A percentile compares a stretch with the other conserved stretches of the same genome.
Conservation (phyloP, 2,329 filamentous ascomycete species). For the Fusarium pseudonygamai region DNA sequence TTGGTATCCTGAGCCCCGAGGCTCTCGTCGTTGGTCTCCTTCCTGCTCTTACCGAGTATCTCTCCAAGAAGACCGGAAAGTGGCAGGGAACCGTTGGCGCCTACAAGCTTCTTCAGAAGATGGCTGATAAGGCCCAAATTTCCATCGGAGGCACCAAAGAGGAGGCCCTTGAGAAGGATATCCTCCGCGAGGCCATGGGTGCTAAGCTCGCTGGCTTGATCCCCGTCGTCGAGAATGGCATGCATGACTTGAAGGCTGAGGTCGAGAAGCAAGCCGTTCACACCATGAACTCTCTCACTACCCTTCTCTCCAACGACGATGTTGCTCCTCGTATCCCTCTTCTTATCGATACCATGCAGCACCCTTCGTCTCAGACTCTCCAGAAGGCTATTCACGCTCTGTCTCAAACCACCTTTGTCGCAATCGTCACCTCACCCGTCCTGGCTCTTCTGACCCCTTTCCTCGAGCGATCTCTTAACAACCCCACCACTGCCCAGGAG, state of each 20-base stretch:
- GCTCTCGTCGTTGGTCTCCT: conserved; percentile 84
- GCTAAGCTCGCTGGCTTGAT: conserved; percentile 87
- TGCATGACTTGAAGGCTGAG: conserved; percentile 96
- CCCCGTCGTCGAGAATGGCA: conserved; percentile 87
- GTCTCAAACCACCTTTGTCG: conserved; percentile 98
- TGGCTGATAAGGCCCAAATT: conserved; percentile 94
- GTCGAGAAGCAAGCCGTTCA: conserved; percentile 88
- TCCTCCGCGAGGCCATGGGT: conserved; percentile 91
- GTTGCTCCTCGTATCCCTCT: conserved; percentile 91
- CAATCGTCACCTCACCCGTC: conserved; percentile 93
- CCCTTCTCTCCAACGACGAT: conserved; percentile 94
- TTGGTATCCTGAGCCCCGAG: conserved; percentile 81
- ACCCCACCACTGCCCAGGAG: conserved; percentile 89
- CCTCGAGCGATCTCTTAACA: conserved; percentile 93
- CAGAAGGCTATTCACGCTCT: conserved; percentile 97
- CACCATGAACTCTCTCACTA: conserved; percentile 91
- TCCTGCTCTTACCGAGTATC: conserved; percentile 77
- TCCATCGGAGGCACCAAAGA: conserved; percentile 81
- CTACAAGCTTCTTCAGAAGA: conserved; percentile 84
- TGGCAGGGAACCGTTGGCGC: conserved; percentile 97
- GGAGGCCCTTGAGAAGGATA: conserved; percentile 86
- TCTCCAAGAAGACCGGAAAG: conserved; percentile 87
- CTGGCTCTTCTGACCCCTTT: conserved; percentile 94
- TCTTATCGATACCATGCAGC: conserved; percentile 93
- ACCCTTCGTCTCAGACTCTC: conserved; percentile 86